Conservation (phyloP, 495 filamentous ascomycete genomes). For the Cercophora newfieldiana region DNA sequence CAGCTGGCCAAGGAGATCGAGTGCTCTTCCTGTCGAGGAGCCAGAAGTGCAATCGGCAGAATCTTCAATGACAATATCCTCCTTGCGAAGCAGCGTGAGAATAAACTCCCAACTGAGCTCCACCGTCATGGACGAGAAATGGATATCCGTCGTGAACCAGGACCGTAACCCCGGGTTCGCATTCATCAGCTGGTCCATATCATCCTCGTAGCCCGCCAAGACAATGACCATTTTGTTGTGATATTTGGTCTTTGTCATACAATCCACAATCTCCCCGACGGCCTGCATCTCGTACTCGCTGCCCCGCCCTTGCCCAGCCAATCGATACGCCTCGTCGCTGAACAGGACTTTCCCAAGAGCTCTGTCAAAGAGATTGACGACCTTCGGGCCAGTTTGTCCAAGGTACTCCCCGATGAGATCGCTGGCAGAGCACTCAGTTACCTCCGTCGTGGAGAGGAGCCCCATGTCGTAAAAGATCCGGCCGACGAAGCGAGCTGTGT, state of each 20-base stretch:
- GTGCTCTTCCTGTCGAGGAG: too few species aligned
- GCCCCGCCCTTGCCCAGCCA: constrained; percentile 41
- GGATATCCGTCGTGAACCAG: constrained; percentile 59
- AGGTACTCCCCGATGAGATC: constrained; percentile 63
- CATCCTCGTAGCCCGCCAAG: constrained; percentile 69
- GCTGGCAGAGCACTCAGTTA: constrained; percentile 60
- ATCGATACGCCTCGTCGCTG: constrained; percentile 66
- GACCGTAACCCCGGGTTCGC: constrained; percentile 60
- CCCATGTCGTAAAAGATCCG: constrained; percentile 73
- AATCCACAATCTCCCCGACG: constrained; percentile 71
- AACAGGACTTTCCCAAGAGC: constrained; percentile 65
- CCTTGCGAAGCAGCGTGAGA: constrained; percentile 16
- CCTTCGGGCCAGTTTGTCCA: constrained; percentile 65
- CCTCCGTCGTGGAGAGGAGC: constrained; percentile 54
- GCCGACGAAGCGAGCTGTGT: constrained; percentile 69
- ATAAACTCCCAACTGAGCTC: constrained; percentile 49
- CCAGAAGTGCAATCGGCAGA: too few species aligned
- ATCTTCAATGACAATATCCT: too few species aligned
- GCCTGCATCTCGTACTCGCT: constrained; percentile 65
- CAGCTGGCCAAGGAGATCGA: too few species aligned
- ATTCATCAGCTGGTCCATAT: constrained; percentile 69
- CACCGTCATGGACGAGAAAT: constrained; percentile 48
- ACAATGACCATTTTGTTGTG: constrained; percentile 67
- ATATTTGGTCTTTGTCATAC: constrained; percentile 63
- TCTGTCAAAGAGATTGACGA: constrained; percentile 55